phyloP scores from a whole-genome alignment of 345 rosid genomes.

The Geranium brycei region DNA sequence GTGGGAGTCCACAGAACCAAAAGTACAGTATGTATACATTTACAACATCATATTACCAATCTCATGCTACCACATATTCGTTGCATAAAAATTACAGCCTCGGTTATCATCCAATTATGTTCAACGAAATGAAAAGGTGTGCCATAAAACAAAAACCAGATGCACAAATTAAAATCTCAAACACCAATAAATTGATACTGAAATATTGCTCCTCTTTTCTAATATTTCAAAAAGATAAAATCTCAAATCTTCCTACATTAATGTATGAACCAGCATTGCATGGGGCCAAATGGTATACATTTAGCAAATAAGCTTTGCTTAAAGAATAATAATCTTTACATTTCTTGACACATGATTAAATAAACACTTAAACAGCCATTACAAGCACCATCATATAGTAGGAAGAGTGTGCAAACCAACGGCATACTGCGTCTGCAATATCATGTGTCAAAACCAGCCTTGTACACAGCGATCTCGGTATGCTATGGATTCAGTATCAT shows the following conservation, averaged over 20 bases:
- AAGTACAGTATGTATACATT: too few relatives aligned
- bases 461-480: background rate
- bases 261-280: background rate
- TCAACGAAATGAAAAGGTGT: background rate
- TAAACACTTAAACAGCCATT: background rate
- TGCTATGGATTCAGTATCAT: background rate
- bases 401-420: background rate
- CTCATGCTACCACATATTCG: background rate
- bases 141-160: too few relatives aligned
- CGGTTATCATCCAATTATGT: background rate
- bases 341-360: background rate
- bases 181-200: background rate
- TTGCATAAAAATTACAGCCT: background rate
- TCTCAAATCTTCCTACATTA: background rate
- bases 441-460: background rate
- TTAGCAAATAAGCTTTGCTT: background rate
- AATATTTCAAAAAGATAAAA: background rate
- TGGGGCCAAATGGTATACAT: background rate
- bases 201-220: background rate
- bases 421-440: background rate
- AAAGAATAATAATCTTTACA: background rate
- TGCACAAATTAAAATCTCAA: background rate
- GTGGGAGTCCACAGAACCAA: too few relatives aligned
- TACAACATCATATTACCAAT: background rate
- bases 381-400: background rate